A percentile compares a stretch with the other conserved stretches of the same genome.
phyloP scores from a whole-genome alignment of 1,139 yeast genomes.

The Geotrichum aggregatum region DNA sequence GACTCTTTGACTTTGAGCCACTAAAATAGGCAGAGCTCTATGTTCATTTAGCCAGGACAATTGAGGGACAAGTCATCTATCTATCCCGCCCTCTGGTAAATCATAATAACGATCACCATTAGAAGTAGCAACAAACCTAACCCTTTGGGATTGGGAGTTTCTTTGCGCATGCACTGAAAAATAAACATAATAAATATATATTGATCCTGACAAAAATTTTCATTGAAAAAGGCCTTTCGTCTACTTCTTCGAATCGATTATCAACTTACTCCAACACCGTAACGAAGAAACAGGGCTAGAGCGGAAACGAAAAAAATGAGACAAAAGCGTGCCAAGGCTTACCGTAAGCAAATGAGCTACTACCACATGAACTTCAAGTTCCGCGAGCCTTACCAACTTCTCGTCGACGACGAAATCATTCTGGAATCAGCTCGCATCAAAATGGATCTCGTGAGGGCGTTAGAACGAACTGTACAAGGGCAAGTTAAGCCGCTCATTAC shows the following conservation, averaged over 20 bases:
- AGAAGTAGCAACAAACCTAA: too few species aligned
- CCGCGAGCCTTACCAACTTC: conserved; percentile 86
- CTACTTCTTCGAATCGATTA: neutral
- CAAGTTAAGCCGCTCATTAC: conserved; percentile 91
- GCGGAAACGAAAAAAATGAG: conserved; percentile 59
- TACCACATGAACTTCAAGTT: conserved; percentile 83
- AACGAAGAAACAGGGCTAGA: neutral
- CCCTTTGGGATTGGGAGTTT: too few species aligned
- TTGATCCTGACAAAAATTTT: too few species aligned
- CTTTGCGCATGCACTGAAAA: too few species aligned
- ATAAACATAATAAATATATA: too few species aligned
- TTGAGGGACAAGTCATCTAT: too few species aligned
- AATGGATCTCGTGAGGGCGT: conserved; percentile 71
- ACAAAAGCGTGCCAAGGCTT: conserved; percentile 91
- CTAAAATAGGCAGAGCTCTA: too few species aligned
- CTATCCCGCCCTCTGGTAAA: too few species aligned
- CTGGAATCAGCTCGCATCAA: conserved; percentile 60
- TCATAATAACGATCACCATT: too few species aligned
- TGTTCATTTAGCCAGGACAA: too few species aligned
- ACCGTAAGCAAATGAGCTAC: conserved; percentile 85
- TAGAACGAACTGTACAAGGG: conserved; percentile 75
- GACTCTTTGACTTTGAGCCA: too few species aligned
- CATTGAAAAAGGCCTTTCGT: too few species aligned
- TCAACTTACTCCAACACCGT: neutral
- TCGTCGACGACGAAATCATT: conserved; percentile 77